These are phyloP conservation scores for Picea sitchensis DNA, from an alignment of 75 land plant species.

Conservation along the genomic window DNA sequence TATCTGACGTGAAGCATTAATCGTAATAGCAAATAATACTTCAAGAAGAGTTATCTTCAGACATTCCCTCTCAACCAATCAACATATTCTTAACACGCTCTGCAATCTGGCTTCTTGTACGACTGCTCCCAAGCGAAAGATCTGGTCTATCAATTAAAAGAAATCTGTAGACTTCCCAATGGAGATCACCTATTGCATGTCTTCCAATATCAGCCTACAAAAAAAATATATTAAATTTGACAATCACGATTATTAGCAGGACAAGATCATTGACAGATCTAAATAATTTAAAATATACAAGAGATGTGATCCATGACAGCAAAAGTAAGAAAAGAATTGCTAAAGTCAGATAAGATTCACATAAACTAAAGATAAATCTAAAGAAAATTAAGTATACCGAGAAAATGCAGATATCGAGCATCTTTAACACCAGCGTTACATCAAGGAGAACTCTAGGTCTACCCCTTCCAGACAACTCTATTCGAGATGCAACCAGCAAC, in stretches of 20 bases:
- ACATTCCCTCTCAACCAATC: conserved; percentile 42
- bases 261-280: background rate
- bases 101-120: conserved; percentile 39
- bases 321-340: background rate
- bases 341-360: background rate
- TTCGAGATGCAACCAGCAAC: conserved; percentile 83
- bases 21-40: no score
- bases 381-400: conserved; percentile 35
- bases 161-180: conserved; percentile 82
- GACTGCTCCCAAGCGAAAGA: conserved; percentile 3
- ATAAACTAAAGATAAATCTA: background rate
- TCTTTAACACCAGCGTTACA: conserved; percentile 72
- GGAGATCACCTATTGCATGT: conserved; percentile 42
- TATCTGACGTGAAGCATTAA: no score
- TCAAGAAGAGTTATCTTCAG: no score
- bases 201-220: conserved; percentile 74
- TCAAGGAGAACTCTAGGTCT: conserved; percentile 83
- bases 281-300: background rate
- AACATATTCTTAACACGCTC: conserved; percentile 59
- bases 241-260: background rate
- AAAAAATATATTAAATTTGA: background rate
- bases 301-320: background rate
- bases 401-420: conserved; percentile 60
- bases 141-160: conserved; percentile 50
- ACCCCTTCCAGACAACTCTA: conserved; percentile 74